These are phyloP conservation scores for Acer negundo DNA, from an alignment of 345 rosid species.

Conservation along the genomic window DNA sequence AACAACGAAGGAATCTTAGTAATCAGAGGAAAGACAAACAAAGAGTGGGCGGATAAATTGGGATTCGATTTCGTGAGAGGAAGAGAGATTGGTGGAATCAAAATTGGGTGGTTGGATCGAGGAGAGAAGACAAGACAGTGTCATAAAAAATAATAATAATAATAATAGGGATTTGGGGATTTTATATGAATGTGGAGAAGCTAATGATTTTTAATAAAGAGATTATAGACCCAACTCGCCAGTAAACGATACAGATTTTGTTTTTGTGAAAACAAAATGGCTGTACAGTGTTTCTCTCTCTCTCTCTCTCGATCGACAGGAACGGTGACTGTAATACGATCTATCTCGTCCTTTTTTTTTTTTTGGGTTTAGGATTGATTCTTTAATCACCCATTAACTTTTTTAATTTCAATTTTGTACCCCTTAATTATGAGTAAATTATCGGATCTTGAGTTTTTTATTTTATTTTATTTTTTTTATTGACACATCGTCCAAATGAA, in stretches of 20 bases:
- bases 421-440: neutral
- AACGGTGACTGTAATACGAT: slow-evolving; percentile 2
- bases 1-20: neutral
- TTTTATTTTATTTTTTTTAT: too few species aligned
- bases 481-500: too few species aligned
- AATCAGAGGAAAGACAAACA: neutral
- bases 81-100: neutral
- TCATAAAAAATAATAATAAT: neutral
- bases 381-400: neutral
- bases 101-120: slow-evolving; percentile 24
- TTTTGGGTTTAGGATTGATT: neutral
- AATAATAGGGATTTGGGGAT: neutral
- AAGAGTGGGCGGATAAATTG: neutral
- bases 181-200: neutral
- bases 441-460: too few species aligned
- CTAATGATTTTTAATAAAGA: neutral
- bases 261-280: neutral
- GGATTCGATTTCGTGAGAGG: neutral
- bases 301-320: slow-evolving; percentile 4
- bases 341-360: too few species aligned
- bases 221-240: too few species aligned
- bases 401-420: neutral
- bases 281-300: neutral
- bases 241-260: neutral
- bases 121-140: slow-evolving; percentile 3